A percentile compares a stretch with the other conserved stretches of the same genome.
phyloP scores from a whole-genome alignment of 1,284 basidiomycete species.

The Baeospora myosura region DNA sequence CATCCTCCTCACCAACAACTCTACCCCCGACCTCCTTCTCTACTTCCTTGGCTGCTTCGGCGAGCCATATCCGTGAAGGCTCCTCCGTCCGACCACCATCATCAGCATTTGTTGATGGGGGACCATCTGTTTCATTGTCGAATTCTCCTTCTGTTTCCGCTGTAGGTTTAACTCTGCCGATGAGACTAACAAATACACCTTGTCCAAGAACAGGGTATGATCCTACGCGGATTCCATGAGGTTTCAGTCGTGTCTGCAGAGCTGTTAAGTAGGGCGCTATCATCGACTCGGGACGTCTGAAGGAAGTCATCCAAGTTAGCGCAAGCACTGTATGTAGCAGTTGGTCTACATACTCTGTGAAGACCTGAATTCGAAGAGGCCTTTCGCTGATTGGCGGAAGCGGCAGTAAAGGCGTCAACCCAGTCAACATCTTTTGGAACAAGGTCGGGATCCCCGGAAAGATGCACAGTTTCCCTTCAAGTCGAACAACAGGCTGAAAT shows the following conservation, averaged over 20 bases:
- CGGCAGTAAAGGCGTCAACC: conserved; percentile 66
- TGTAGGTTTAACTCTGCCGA: conserved; percentile 46
- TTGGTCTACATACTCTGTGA: conserved; percentile 56
- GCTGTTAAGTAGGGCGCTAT: conserved; percentile 85
- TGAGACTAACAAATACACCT: conserved; percentile 66
- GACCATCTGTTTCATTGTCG: neutral
- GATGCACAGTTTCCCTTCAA: conserved; percentile 79
- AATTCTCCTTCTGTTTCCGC: conserved; percentile 1
- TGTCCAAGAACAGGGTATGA: conserved; percentile 66
- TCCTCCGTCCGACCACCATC: conserved; percentile 26
- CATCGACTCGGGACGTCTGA: conserved; percentile 74
- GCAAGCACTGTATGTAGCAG: conserved; percentile 2
- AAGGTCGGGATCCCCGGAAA: conserved; percentile 87
- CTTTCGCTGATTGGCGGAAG: conserved; percentile 66
- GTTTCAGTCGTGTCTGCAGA: conserved; percentile 68
- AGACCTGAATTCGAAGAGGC: conserved; percentile 71
- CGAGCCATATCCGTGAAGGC: conserved; percentile 28
- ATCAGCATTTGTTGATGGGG: neutral
- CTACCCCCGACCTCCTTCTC: conserved; percentile 49
- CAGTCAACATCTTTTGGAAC: conserved; percentile 75
- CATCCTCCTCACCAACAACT: conserved; percentile 56
- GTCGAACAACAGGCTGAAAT: conserved; percentile 69
- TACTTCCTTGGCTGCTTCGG: conserved; percentile 63
- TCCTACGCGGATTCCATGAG: conserved; percentile 77
- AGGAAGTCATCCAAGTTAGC: conserved; percentile 6